These are phyloP conservation scores for Myxozyma sirexii DNA, from an alignment of 805 yeast species.

Conservation along the genomic window DNA sequence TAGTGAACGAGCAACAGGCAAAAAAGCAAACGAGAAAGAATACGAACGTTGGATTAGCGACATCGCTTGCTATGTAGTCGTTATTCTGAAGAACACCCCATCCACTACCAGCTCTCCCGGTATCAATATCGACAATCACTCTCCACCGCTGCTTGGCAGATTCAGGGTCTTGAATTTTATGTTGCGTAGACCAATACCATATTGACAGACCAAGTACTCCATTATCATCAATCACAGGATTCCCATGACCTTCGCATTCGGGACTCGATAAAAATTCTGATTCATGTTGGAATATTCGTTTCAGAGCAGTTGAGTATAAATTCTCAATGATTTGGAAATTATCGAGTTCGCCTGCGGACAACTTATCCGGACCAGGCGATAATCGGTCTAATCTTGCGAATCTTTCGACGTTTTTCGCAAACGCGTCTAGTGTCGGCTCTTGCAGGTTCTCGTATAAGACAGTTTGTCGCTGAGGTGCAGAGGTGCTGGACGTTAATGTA, in stretches of 20 bases:
- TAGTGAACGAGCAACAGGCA: background rate
- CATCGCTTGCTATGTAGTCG: constrained; percentile 14
- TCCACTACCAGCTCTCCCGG: constrained; percentile 12
- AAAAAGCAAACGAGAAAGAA: background rate
- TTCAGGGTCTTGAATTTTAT: background rate
- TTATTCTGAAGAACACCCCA: constrained; percentile 32
- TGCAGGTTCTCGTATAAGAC: constrained; percentile 38
- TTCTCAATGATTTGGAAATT: constrained; percentile 43
- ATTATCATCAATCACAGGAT: constrained; percentile 40
- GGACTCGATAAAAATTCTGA: constrained; percentile 6
- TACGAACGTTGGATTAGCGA: constrained; percentile 2
- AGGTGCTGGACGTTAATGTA: constrained; percentile 35
- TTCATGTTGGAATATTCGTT: constrained; percentile 19
- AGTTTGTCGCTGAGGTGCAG: constrained; percentile 31
- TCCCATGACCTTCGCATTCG: constrained; percentile 37
- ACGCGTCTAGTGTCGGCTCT: constrained; percentile 42
- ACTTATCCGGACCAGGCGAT: constrained; percentile 43
- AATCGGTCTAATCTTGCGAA: constrained; percentile 43
- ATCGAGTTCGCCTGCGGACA: constrained; percentile 42
- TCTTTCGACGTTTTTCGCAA: constrained; percentile 41
- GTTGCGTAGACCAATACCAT: constrained; percentile 39
- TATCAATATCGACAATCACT: constrained; percentile 20
- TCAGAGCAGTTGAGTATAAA: constrained; percentile 39
- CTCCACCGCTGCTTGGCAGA: constrained; percentile 4
- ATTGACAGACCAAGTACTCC: constrained; percentile 42